These are phyloP conservation scores for Mycena chlorophos DNA, from an alignment of 768 basidiomycete species.

Conservation along the genomic window DNA sequence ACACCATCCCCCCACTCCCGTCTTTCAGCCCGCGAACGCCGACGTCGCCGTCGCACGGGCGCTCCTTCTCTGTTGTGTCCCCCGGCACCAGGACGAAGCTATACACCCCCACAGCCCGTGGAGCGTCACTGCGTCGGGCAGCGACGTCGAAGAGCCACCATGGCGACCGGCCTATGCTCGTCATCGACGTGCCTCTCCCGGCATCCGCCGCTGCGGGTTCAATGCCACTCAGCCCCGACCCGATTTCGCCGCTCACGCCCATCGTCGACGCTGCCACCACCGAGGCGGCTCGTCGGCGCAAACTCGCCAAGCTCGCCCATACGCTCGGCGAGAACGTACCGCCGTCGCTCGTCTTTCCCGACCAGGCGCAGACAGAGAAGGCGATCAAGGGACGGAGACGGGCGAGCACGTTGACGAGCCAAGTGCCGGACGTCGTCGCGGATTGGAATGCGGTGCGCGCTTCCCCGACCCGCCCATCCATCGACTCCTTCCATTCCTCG, in stretches of 20 bases:
- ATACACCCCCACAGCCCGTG: neutral
- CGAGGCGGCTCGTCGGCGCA: neutral
- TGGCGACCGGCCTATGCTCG: neutral
- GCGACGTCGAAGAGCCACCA: neutral
- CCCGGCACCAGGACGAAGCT: neutral
- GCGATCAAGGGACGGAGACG: neutral
- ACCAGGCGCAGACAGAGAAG: neutral
- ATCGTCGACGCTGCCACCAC: neutral
- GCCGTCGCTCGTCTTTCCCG: neutral
- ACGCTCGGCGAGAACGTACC: conserved; percentile 3
- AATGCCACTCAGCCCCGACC: neutral
- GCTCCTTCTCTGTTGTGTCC: neutral
- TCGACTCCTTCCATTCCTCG: neutral
- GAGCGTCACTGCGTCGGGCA: neutral
- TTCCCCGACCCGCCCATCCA: neutral
- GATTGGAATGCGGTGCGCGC: neutral
- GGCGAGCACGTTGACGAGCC: neutral
- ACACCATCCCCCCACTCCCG: too few relatives aligned
- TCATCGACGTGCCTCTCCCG: conserved; percentile 1
- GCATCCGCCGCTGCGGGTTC: too few relatives aligned
- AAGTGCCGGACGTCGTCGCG: neutral
- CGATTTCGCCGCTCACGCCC: neutral
- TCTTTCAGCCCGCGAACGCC: neutral
- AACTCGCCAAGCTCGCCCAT: neutral
- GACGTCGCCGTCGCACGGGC: neutral